phyloP scores from a whole-genome alignment of 176 grass and related monocot genomes.

The Carex kokanica region DNA sequence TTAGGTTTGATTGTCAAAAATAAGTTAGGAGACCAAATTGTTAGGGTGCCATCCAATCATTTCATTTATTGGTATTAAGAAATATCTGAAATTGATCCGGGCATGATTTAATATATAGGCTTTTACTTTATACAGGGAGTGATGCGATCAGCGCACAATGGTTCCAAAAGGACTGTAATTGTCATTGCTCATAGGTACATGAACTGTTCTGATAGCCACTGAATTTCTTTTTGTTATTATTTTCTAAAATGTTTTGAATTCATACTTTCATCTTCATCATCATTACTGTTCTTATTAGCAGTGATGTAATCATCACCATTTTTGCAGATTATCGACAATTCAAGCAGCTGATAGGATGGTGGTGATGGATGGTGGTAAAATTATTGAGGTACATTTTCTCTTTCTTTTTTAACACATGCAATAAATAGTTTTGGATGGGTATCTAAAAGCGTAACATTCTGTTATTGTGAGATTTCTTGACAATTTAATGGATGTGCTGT shows the following conservation, averaged over 20 bases:
- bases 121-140: conserved; percentile 44
- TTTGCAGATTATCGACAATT: conserved; percentile 82
- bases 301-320: background rate
- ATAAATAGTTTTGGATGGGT: background rate
- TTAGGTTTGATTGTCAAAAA: background rate
- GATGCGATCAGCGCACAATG: conserved; percentile 53
- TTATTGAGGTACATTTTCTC: conserved; percentile 67
- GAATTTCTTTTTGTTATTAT: conserved; percentile 20
- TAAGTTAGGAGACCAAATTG: background rate
- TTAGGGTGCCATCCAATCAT: background rate
- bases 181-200: conserved; percentile 95
- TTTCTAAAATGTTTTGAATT: conserved; percentile 4
- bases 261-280: background rate
- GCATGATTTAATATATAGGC: conserved; percentile 13
- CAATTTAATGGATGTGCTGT: background rate
- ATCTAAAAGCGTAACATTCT: background rate
- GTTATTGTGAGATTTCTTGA: background rate
- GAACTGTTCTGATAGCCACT: background rate
- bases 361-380: conserved; percentile 81
- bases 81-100: background rate
- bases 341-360: conserved; percentile 92
- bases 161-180: conserved; percentile 72
- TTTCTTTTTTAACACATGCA: background rate
- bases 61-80: background rate
- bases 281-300: background rate